Evolutionary conservation across 225 moss, liverwort and hornwort genomes (phyloP).

Genomic region (Takakia lepidozioides): DNA sequence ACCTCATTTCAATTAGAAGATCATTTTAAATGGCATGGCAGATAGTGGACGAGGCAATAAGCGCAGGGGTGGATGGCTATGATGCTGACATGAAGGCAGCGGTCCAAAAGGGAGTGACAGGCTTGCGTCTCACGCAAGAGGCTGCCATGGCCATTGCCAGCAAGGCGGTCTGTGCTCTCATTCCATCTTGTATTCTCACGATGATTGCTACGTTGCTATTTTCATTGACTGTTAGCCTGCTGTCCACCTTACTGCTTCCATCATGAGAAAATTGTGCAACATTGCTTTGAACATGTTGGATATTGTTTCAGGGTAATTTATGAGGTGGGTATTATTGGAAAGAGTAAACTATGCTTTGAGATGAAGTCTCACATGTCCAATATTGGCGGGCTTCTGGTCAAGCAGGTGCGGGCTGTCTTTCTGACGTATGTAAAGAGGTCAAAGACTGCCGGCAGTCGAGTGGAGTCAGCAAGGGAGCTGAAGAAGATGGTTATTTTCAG

Average conservation of each 20-base stretch:
- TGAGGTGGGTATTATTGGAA: too few species aligned
- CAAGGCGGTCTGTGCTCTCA: conserved; percentile 60
- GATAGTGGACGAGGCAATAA: conserved; percentile 90
- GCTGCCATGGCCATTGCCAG: conserved; percentile 88
- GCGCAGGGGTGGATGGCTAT: conserved; percentile 95
- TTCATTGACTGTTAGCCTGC: too few species aligned
- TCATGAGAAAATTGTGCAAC: too few species aligned
- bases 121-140: conserved; percentile 69
- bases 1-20: too few species aligned
- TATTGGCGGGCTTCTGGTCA: too few species aligned
- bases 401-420: conserved; percentile 66
- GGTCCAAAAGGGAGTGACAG: conserved; percentile 66
- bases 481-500: conserved; percentile 97
- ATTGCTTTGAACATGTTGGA: too few species aligned
- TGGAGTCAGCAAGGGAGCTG: conserved; percentile 91
- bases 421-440: conserved; percentile 89
- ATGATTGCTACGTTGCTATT: too few species aligned
- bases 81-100: conserved; percentile 94
- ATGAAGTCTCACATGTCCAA: too few species aligned
- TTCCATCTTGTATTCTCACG: not conserved
- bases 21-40: too few species aligned
- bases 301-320: too few species aligned
- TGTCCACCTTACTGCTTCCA: too few species aligned
- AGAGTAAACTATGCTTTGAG: too few species aligned
- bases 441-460: conserved; percentile 75